Base-by-base conservation (phyloP, 352 stramenopile species). In the Pythium myriotylum region DNA sequence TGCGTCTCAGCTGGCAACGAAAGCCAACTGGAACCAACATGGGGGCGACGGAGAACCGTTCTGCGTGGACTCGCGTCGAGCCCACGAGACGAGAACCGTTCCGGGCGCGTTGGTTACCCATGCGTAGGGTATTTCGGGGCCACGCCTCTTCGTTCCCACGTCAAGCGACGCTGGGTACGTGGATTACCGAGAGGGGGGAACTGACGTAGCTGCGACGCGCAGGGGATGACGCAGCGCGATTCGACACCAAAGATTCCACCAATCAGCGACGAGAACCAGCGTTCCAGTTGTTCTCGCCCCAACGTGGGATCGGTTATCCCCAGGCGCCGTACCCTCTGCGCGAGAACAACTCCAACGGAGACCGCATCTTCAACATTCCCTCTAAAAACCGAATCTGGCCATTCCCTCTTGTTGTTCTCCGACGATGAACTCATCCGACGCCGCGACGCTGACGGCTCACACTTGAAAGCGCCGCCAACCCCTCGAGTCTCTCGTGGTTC, bases 351-450 rank as follows among this genome's bases (percentile, higher is more conserved):
- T 59, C 51, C 32, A n/a, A n/a, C n/a, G n/a, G 46, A n/a, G 29
- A 54, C 50, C 50, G 42, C 59, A 67, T 67, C 59, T 67, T 67
- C 59, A 67, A 67, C 59, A 26, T 67, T 55, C 29, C 32, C 59
- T 55, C 50, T 26, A 54, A 67, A 60, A 67, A 45, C 59, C 58
- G 58, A 24, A 22, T 41, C 39, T 22, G 29, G 32, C 51, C 40
- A 35, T 35, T 35, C 35, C 51, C 22, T 49, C 12, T 37, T 20
- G 8, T 26, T 47, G 26, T 64, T 40, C 24, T 49, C 56, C 56
- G 56, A 56, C 56, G 47, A 19, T 32, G 42, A 63, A 55, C 35
- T 50, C 45, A 51, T 32, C 23, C 54, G 7, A 52, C 26, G 29
- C n/a, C 37, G 23, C n/a, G n/a, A n/a, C n/a, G n/a, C n/a, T n/a